Evolutionary conservation across 352 stramenopile genomes (phyloP), one percentile per base, ranked within the genome.

Genomic region (Phytopythium aichiense): DNA sequence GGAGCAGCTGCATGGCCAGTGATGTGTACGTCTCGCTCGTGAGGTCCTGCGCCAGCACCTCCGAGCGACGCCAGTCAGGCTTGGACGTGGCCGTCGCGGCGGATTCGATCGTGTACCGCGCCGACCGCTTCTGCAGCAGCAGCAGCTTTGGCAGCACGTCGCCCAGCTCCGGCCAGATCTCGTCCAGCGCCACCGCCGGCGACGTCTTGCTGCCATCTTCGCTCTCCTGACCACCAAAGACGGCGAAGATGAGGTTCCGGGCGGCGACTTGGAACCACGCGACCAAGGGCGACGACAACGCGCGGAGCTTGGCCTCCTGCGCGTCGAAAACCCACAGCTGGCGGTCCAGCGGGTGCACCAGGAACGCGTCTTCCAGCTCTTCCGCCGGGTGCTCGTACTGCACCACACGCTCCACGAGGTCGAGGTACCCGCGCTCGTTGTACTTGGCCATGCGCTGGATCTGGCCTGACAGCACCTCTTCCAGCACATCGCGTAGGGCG

Each of bases 281-380:
- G 23, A 68, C 65, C 35, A 84, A 65, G 9, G 72, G 56, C 2
- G 72, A 70, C 31, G 52, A 18, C 4, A 18, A 52, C 1, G 57
- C 57, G n/a, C 69, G 69, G 7, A 69, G 42, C 53, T 92, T 96
- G 13, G 91, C 91, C 31, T 96, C 97, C 45, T 99, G 82, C 45
- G 97, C 92, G 57, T 99, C 94, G 61, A 99, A 99, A 7, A 96
- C 96, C 37, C 92, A 83, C 83, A 99, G 96, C 51, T 99, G 95
- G 76, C 96, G 95, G 80, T 99, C 74, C 23, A 86, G 57, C 30
- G 72, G 65, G 43, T 84, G 74, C 16, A 60, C 48, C 8, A 81
- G 58, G 49, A 79, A 78, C 0, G 73, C 67, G 54, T 80, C 58
- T 23, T 84, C 71, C 22, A 81, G 35, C 16, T 71, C 23, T 15